phyloP scores from a whole-genome alignment of 2,329 filamentous ascomycete genomes.

The Monosporascus sp. region DNA sequence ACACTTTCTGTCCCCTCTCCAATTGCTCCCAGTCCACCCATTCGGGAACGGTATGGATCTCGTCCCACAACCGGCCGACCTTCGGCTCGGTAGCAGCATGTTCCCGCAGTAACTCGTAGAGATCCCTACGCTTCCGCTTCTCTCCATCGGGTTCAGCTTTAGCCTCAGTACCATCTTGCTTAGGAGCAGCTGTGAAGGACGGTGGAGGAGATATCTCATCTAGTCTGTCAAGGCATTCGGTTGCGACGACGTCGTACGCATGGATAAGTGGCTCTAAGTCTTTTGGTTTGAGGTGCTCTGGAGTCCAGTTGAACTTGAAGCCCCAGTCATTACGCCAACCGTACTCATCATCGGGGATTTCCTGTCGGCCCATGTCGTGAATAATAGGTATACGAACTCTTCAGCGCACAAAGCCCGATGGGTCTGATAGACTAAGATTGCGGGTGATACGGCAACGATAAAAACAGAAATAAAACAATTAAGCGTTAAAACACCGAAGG shows the following conservation, averaged over 20 bases:
- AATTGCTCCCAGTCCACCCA: conserved; percentile 81
- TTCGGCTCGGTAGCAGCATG: conserved; percentile 52
- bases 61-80: conserved; percentile 53
- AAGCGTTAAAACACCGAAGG: no score
- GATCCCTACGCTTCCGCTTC: conserved; percentile 42
- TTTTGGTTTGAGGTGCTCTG: conserved; percentile 55
- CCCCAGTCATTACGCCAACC: conserved; percentile 44
- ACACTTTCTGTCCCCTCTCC: conserved; percentile 66
- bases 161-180: conserved; percentile 16
- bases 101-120: conserved; percentile 58
- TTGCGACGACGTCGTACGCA: conserved; percentile 63
- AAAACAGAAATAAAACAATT: no score
- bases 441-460: no score
- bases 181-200: conserved; percentile 1
- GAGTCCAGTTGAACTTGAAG: conserved; percentile 64
- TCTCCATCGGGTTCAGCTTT: conserved; percentile 18
- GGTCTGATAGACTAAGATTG: no score
- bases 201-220: conserved; percentile 53
- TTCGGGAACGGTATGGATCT: conserved; percentile 61
- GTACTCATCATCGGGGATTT: conserved; percentile 2
- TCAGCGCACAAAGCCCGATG: no score
- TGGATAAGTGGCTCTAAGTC: conserved; percentile 56
- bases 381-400: no score
- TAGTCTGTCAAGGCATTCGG: conserved; percentile 59
- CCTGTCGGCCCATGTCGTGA: no score